Base-by-base conservation (phyloP, 164 flowering plant genomes). In the Aristolochia californica region DNA sequence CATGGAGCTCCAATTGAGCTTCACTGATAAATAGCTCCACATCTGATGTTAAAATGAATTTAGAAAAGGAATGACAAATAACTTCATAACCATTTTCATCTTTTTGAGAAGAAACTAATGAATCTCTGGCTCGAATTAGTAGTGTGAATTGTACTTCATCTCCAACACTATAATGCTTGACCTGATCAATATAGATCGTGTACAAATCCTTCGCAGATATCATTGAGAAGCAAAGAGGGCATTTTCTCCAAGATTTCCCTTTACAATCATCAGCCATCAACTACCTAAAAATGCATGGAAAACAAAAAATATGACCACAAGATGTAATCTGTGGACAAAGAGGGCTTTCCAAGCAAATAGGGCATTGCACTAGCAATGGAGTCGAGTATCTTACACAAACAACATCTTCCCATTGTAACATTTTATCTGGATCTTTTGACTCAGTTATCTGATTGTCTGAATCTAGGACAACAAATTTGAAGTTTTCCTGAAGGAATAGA, bases 261-360 rank as follows among this genome's bases (percentile, higher is more conserved):
- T 78, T 82, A 48, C 74, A 69, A 66, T 85, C 82, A 66, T 74
- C 70, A 13, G 79, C 97, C 85, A 83, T 76, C 27, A 80, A 64
- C 72, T 93, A 87, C 25, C 66, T 85, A 34, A 93, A 72, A 58
- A 93, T 85, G 66, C 99, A 93, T 0, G 99, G 95, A 62, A 89
- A 89, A 63, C 99, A 93, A 67, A 85, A 93, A 47, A 93, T 85
- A 74, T 93, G 99, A 16, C 99, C 99, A 62, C 99, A 93, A 17
- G 95, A 80, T n/a, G 99, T 93, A 64, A 93, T 93, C 64, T 93
- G 99, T n/a, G 99, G 87, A 60, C 96, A 87, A 4, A 89, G 69
- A 57, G 96, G 99, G 62, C 69, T 62, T 43, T 87, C 99, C 81
- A 93, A 72, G 65, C 99, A 93, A 70, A 93, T 89, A 15, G 99